A percentile compares a stretch with the other conserved stretches of the same genome.
Conservation (phyloP, 345 rosid genomes). For the Populus alba region DNA sequence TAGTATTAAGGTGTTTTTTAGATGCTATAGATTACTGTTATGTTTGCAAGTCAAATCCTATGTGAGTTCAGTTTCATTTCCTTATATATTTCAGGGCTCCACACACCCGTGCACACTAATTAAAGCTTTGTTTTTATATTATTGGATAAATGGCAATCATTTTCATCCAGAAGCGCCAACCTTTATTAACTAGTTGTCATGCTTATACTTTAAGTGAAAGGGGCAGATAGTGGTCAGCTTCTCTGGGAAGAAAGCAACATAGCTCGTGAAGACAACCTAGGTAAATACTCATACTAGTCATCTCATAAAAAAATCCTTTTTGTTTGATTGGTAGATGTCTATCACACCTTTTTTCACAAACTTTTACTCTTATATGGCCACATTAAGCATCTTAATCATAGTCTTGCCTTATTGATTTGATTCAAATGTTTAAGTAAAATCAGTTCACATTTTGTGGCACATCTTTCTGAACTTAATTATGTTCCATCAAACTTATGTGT, state of each 20-base stretch:
- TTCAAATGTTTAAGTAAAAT: too few species aligned
- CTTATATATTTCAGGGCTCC: neutral
- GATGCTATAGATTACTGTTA: neutral
- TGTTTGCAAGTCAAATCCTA: neutral
- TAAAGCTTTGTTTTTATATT: neutral
- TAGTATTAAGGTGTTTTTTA: neutral
- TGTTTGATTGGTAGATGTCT: neutral
- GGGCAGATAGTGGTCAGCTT: slow-evolving; percentile 18
- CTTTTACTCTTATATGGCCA: neutral
- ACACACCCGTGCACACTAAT: neutral
- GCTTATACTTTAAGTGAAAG: slow-evolving; percentile 17
- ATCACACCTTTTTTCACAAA: neutral
- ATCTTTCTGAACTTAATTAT: too few species aligned
- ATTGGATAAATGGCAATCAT: neutral
- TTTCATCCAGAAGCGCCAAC: neutral
- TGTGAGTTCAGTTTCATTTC: neutral
- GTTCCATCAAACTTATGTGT: neutral
- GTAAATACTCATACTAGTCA: slow-evolving; percentile 10
- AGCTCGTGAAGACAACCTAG: slow-evolving; percentile 26
- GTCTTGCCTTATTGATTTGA: neutral
- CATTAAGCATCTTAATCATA: neutral
- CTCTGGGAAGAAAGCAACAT: slow-evolving; percentile 17
- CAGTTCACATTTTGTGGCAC: too few species aligned
- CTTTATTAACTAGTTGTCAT: slow-evolving; percentile 8
- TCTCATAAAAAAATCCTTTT: neutral